Evolutionary conservation across 2,329 filamentous ascomycete species (phyloP).

Genomic region (Claviceps lovelessii): DNA sequence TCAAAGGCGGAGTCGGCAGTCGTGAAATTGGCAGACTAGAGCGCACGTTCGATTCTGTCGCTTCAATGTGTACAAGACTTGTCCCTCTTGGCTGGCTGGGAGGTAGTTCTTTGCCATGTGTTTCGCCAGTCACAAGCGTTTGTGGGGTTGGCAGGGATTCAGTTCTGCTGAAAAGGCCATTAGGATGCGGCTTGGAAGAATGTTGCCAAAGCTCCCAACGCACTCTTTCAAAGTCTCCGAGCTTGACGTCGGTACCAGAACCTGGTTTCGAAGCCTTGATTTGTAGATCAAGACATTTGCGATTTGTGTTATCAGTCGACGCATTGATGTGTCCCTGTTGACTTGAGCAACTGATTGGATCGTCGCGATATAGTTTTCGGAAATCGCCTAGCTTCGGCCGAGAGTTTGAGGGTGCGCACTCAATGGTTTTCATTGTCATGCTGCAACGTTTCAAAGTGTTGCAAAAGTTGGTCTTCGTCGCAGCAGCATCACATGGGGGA

Average conservation of each 20-base stretch:
- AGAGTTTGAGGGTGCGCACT: not conserved
- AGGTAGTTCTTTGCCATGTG: not conserved
- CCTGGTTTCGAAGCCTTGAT: not conserved
- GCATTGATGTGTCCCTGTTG: not conserved
- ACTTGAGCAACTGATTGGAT: not conserved
- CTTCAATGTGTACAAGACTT: not conserved
- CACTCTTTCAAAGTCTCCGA: conserved; percentile 3
- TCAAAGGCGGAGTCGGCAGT: not conserved
- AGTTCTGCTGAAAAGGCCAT: not conserved
- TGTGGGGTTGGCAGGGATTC: not conserved
- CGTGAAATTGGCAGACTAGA: not conserved
- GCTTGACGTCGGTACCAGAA: not conserved
- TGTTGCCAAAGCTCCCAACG: not conserved
- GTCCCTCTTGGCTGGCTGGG: not conserved
- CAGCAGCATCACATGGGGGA: not conserved
- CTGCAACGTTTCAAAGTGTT: not conserved
- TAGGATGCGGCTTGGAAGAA: not conserved
- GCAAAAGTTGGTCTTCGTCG: not conserved
- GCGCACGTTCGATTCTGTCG: not conserved
- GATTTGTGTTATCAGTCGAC: not conserved
- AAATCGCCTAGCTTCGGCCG: conserved; percentile 6
- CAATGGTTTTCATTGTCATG: not conserved
- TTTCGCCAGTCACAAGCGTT: not conserved
- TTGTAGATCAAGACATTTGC: too few relatives aligned
- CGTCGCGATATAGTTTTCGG: not conserved